These are phyloP conservation scores for Solanum okadae DNA, from an alignment of 257 asterid species.

Conservation along the genomic window DNA sequence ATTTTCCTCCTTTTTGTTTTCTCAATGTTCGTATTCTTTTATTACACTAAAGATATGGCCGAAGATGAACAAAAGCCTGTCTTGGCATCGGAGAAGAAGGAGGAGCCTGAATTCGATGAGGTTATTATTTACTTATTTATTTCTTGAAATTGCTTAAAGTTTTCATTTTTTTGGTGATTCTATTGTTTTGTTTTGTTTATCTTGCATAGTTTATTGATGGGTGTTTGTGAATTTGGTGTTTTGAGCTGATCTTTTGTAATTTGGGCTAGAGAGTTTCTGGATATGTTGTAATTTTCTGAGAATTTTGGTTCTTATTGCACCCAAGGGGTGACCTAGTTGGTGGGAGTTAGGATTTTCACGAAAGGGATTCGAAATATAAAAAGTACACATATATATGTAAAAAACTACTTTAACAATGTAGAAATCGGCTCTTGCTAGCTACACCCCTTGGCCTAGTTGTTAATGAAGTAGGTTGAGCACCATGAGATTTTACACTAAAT, in stretches of 20 bases:
- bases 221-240: not conserved
- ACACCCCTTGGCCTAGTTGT: not conserved
- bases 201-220: not conserved
- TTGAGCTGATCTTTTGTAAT: not conserved
- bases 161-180: not conserved
- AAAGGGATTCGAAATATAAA: not conserved
- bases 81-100: slow-evolving; percentile 6
- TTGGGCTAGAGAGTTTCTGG: not conserved
- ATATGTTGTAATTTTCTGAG: not conserved
- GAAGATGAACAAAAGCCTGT: slow-evolving; percentile 41
- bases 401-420: not conserved
- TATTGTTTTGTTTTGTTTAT: not conserved
- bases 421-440: not conserved
- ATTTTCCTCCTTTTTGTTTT: slow-evolving; percentile 45
- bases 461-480: not conserved
- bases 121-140: not conserved
- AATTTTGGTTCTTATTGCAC: not conserved
- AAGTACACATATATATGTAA: not conserved
- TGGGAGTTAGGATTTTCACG: not conserved
- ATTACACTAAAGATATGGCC: slow-evolving; percentile 48
- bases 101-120: slow-evolving; percentile 26
- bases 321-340: not conserved
- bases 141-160: not conserved
- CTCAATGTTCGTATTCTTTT: slow-evolving; percentile 50
- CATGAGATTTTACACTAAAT: not conserved